A percentile compares a stretch with the other conserved stretches of the same genome.
These are phyloP conservation scores for Microbotryomycetes sp. DNA, from an alignment of 1,284 basidiomycete species.

Conservation along the genomic window DNA sequence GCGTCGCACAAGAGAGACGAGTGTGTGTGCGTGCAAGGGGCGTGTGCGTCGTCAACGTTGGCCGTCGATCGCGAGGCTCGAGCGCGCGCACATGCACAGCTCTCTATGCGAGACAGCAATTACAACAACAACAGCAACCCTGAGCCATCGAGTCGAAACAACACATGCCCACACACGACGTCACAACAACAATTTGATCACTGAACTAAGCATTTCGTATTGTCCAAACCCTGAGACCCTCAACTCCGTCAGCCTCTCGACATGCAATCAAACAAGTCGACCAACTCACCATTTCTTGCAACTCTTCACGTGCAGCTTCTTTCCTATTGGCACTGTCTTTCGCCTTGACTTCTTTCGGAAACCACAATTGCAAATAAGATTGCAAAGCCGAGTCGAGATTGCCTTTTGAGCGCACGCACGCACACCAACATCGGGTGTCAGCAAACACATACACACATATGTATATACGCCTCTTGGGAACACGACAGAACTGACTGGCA, in stretches of 20 bases:
- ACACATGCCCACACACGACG: no score
- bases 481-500: constrained; percentile 52
- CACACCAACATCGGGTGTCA: no score
- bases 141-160: no score
- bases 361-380: constrained; percentile 88
- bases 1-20: no score
- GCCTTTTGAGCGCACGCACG: constrained; percentile 45
- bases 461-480: background rate
- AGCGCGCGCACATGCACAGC: no score
- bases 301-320: constrained; percentile 66
- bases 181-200: background rate
- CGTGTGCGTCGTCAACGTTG: no score
- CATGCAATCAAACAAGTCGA: background rate
- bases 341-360: constrained; percentile 71
- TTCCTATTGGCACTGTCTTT: constrained; percentile 71
- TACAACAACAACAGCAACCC: no score
- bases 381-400: constrained; percentile 75
- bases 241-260: no score
- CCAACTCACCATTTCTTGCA: constrained; percentile 52
- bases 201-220: background rate
- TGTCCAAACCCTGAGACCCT: background rate
- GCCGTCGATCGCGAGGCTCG: no score
- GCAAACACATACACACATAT: no score
- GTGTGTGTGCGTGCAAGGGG: no score
- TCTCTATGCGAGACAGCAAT: no score